A percentile compares a stretch with the other conserved stretches of the same genome.
phyloP scores from a whole-genome alignment of 2,329 filamentous ascomycete species.

The Verticillium zaregamsianum region DNA sequence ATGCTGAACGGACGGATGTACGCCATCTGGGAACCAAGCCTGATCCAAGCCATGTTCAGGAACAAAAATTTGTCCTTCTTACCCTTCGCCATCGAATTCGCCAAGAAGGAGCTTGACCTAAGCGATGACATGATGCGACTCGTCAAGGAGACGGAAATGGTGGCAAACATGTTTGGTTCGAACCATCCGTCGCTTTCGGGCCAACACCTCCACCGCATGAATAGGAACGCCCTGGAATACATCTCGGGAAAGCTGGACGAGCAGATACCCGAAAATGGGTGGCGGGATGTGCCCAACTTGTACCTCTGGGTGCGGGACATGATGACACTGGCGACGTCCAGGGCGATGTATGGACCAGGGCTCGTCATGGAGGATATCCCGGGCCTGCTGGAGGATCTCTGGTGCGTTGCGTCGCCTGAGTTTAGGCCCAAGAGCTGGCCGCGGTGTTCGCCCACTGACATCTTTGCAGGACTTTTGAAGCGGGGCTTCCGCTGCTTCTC shows the following conservation, averaged over 20 bases:
- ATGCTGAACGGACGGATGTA: slow-evolving; percentile 40
- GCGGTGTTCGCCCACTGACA: neutral
- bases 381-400: slow-evolving; percentile 26
- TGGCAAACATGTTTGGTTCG: slow-evolving; percentile 25
- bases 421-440: neutral
- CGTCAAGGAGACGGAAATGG: slow-evolving; percentile 29
- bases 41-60: slow-evolving; percentile 37
- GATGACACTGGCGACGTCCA: slow-evolving; percentile 31
- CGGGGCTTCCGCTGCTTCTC: slow-evolving; percentile 20
- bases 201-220: slow-evolving; percentile 27
- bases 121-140: slow-evolving; percentile 17
- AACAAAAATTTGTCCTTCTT: slow-evolving; percentile 40
- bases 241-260: slow-evolving; percentile 24
- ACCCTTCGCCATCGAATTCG: slow-evolving; percentile 33
- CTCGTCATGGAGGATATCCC: slow-evolving; percentile 41
- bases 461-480: slow-evolving; percentile 17
- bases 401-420: slow-evolving; percentile 13
- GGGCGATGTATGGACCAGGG: slow-evolving; percentile 35
- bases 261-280: slow-evolving; percentile 9
- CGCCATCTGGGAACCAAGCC: slow-evolving; percentile 33
- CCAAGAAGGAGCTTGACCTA: slow-evolving; percentile 30
- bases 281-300: slow-evolving; percentile 23
- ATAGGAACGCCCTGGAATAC: slow-evolving; percentile 26
- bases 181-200: slow-evolving; percentile 11
- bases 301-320: slow-evolving; percentile 32